Base-by-base conservation (phyloP, 192 early-diverging fungal genomes). In the Entomortierella chlamydospora region DNA sequence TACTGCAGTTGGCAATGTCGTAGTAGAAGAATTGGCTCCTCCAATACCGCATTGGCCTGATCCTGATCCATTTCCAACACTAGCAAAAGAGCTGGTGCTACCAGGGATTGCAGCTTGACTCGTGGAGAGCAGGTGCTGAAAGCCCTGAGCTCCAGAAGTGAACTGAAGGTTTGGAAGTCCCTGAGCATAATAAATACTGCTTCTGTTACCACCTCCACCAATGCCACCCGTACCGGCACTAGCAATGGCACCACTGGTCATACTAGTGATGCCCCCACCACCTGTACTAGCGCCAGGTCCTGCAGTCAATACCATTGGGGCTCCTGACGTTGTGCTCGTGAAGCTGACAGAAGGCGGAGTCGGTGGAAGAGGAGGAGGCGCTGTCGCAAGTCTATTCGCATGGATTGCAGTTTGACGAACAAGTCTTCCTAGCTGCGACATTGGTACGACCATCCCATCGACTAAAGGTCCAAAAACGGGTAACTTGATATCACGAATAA, bases 401-500 rank as follows among this genome's bases (percentile, higher is more conserved):
- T 93, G 87, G 34, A 97, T 88, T 4, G 95, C 95, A 2, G 96
- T 96, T 25, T 88, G 81, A 29, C 97, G 83, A 0, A 96, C 94
- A 2, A 97, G 82, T 18, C 89, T 85, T 1, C 94, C 93, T 17
- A 99, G 83, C 0, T 88, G 83, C 17, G 86, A 82, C 49, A 91
- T 87, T 0, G 91, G 92, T 13, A 97, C 90, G 2, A 97, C 86
- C 89, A 91, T 91, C 10, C 91, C 90, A 70, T 91, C 84, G 23
- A 92, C 85, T 22, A 99, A 74, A 12, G 96, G 96, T 0, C 98
- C 98, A 87, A 98, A 98, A 5, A 87, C 82, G 4, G 90, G 88
- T 22, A 98, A 85, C 74, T 90, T 84, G 33, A 29, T 63, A 42
- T 84, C 83, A 2, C 83, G 79, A 31, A 76, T 70, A 25, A 84